A percentile compares a stretch with the other conserved stretches of the same genome.
Evolutionary conservation across 495 filamentous ascomycete genomes (phyloP).

Genomic region (Ramalina peruviana): DNA sequence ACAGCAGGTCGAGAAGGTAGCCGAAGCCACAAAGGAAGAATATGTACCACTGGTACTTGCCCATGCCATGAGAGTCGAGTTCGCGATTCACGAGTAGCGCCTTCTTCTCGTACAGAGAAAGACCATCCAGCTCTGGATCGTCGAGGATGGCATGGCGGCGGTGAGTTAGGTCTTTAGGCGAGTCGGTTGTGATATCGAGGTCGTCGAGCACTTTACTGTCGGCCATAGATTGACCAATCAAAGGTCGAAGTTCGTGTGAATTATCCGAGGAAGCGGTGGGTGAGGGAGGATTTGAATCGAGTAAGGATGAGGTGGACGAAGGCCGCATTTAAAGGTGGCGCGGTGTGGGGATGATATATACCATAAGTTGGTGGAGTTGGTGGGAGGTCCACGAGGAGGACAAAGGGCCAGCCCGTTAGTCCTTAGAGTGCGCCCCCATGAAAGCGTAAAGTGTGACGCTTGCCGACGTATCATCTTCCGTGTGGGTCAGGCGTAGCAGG

Average conservation of each 20-base stretch:
- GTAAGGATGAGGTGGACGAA: too few species aligned
- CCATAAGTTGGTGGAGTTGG: not conserved
- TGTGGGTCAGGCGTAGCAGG: too few species aligned
- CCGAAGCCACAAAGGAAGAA: slow-evolving; percentile 36
- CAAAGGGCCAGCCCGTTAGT: not conserved
- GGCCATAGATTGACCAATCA: slow-evolving; percentile 8
- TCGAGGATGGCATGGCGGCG: slow-evolving; percentile 1
- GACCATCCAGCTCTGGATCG: slow-evolving; percentile 18
- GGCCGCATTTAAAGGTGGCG: not conserved
- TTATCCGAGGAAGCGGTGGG: not conserved
- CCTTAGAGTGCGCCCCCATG: not conserved
- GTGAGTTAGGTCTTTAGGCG: not conserved
- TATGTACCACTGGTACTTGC: slow-evolving; percentile 32
- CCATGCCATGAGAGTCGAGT: slow-evolving; percentile 35
- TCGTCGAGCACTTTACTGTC: slow-evolving; percentile 6
- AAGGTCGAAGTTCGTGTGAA: slow-evolving; percentile 1
- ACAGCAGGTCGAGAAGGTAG: slow-evolving; percentile 36
- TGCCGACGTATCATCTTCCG: not conserved
- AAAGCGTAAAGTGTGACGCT: not conserved
- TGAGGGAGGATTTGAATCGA: not conserved
- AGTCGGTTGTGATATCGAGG: not conserved
- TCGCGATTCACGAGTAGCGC: slow-evolving; percentile 31
- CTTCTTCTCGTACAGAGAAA: slow-evolving; percentile 29
- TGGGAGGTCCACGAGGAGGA: not conserved
- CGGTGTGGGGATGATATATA: not conserved